Base-by-base conservation (phyloP, 1,284 basidiomycete species). In the Schizophyllum commune region DNA sequence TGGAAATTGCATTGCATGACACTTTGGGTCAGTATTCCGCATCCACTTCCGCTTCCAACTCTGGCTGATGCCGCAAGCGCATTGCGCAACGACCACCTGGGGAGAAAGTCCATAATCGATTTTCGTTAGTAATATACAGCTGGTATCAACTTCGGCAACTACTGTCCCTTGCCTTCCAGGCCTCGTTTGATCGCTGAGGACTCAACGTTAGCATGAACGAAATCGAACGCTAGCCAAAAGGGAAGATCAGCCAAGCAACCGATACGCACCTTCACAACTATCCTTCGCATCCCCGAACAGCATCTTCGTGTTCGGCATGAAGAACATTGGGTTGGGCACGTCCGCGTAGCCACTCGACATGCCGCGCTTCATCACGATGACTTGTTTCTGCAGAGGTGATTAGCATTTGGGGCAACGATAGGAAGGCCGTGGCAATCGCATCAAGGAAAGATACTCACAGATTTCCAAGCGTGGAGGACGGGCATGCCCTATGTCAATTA, bases 321-420 rank as follows among this genome's bases (percentile, higher is more conserved):
- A 94, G 79, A 94, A 94, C 84, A 94, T 89, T 21, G 91, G 91
- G 72, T 93, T 93, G 22, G 89, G 91, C 19, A 92, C 90, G 70
- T 92, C 91, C 62, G 91, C 91, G 71, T 92, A 92, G 56, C 89
- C 90, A 69, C 88, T 88, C 5, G 89, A 84, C 82, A 94, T 86
- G 57, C 91, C 90, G 64, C 91, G 82, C 75, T 94, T 94, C 91
- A 94, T 94, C 34, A 94, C 91, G 58, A 94, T 81, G 52, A 92
- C 91, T 69, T 92, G 88, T 72, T 93, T 93, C 71, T 88, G 89
- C 83, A 11, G 39, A 17, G 17, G 39, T 17, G 39, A 5, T 27
- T 5, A 27, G 5, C 2, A 27, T 27, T 27, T 27, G 27, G 2
- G 27, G 27, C 27, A 27, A 27, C n/a, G n/a, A n/a, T n/a, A n/a